Conservation (phyloP, 2,329 filamentous ascomycete genomes). For the Pseudocercospora eumusae region DNA sequence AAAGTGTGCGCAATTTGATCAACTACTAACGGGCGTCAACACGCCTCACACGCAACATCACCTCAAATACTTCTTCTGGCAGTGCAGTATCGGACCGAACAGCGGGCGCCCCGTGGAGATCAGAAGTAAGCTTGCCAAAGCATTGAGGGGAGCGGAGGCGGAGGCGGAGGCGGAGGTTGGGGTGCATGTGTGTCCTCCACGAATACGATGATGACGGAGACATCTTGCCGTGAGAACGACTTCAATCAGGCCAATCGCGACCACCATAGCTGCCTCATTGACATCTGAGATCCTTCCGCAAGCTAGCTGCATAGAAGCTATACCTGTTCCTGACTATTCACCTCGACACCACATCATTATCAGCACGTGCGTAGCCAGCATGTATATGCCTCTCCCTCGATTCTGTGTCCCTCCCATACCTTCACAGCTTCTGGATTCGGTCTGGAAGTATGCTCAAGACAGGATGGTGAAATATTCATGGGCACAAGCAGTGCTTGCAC, state of each 20-base stretch:
- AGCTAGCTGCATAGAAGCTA: conserved; percentile 9
- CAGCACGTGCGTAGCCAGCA: conserved; percentile 6
- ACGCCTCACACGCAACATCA: conserved; percentile 1
- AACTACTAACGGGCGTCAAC: no score
- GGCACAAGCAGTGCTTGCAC: conserved; percentile 29
- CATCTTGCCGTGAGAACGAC: neutral
- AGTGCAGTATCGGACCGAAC: conserved; percentile 2
- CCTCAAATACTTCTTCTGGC: neutral
- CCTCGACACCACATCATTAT: conserved; percentile 2
- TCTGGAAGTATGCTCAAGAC: conserved; percentile 14
- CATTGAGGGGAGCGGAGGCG: no score
- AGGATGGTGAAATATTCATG: conserved; percentile 27
- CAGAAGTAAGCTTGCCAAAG: conserved; percentile 1
- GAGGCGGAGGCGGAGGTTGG: conserved; percentile 10
- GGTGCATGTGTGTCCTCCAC: neutral
- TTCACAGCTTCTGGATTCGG: conserved; percentile 7
- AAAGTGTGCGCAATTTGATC: no score
- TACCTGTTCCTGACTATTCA: conserved; percentile 6
- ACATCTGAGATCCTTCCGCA: neutral
- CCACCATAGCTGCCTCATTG: neutral
- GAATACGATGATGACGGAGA: conserved; percentile 1
- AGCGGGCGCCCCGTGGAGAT: neutral
- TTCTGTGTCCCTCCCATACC: conserved; percentile 5
- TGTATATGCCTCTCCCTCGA: conserved; percentile 11
- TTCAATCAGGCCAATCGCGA: conserved; percentile 3